Evolutionary conservation across 768 basidiomycete species (phyloP), one percentile per base, ranked within the genome.

Genomic region (Tylopilus sp.): DNA sequence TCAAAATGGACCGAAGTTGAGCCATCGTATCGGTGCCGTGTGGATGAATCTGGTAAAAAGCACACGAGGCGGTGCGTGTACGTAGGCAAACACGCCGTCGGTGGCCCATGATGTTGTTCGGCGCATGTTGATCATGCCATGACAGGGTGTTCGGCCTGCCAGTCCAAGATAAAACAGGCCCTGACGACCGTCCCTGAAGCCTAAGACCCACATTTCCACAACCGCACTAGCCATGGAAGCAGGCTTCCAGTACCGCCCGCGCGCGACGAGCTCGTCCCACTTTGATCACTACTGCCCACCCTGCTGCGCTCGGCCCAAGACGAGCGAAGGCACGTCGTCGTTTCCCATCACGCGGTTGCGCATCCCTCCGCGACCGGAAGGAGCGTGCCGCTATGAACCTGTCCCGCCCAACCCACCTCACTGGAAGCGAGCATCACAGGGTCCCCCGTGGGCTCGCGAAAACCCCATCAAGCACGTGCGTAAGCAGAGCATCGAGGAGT

Each of bases 401-500:
- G 42, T 48, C 8, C 22, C 54, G 6, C 19, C 60, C 30, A 56
- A 31, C 41, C 52, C 59, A 37, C 28, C 60, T 40, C 65, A 50
- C 5, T 68, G 71, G 65, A 61, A 66, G 54, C 68, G 67, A 41
- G 60, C 65, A 48, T 59, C 63, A 41, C 60, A 71, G 54, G 63
- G 59, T 22, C 67, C 65, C 50, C 61, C 72, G 25, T 72, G 76
- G 74, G 79, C 79, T 8, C 73, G 76, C 45, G 78, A 84, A 65
- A 79, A 81, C 57, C 68, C 71, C 38, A 64, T 72, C 52, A 72
- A 72, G 41, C 71, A 73, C 50, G 72, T 72, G 52, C 72, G 74
- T 55, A 75, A 72, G 56, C 74, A 73, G 62, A 80, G 76, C 59
- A 83, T 82, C 29, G 81, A 85, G 48, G 76, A 79, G 49, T 88